Evolutionary conservation across 805 yeast species (phyloP).

Genomic region (Kazachstania psychrophila): DNA sequence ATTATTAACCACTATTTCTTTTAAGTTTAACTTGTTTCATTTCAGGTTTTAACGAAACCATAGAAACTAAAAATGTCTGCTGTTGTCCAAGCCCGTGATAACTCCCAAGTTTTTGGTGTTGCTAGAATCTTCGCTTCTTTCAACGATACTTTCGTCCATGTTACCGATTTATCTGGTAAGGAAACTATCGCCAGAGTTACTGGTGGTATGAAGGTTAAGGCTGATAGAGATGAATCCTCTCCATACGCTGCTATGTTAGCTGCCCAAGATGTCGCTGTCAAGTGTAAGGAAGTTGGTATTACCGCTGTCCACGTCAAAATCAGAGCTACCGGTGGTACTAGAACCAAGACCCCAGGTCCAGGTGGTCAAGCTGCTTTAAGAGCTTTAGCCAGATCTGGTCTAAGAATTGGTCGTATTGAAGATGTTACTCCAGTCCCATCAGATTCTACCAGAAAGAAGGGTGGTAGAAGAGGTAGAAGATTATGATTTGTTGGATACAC

Average conservation of each 20-base stretch:
- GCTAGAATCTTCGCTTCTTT: constrained; percentile 99
- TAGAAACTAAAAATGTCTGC: constrained; percentile 1
- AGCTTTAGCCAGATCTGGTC: constrained; percentile 99
- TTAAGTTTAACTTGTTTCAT: too few species aligned
- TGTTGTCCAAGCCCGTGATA: constrained; percentile 81
- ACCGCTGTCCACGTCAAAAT: constrained; percentile 99
- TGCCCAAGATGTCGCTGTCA: constrained; percentile 98
- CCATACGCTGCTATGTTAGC: constrained; percentile 99
- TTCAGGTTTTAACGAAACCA: too few species aligned
- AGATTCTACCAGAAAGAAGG: constrained; percentile 99
- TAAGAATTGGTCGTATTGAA: constrained; percentile 99
- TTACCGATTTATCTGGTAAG: constrained; percentile 98
- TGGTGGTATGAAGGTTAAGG: constrained; percentile 99
- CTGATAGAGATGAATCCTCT: constrained; percentile 99
- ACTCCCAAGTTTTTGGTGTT: constrained; percentile 99
- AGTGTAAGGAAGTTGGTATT: constrained; percentile 99
- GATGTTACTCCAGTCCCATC: constrained; percentile 99
- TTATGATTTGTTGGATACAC: constrained; percentile 61
- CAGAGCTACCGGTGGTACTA: constrained; percentile 99
- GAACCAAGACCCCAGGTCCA: constrained; percentile 99
- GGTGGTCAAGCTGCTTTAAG: constrained; percentile 99
- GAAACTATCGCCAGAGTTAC: constrained; percentile 99
- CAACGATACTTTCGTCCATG: constrained; percentile 99
- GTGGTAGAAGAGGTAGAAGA: constrained; percentile 99
- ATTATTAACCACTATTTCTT: too few species aligned